These are phyloP conservation scores for Verruconis gallopava DNA, from an alignment of 2,329 filamentous ascomycete genomes.

Conservation along the genomic window DNA sequence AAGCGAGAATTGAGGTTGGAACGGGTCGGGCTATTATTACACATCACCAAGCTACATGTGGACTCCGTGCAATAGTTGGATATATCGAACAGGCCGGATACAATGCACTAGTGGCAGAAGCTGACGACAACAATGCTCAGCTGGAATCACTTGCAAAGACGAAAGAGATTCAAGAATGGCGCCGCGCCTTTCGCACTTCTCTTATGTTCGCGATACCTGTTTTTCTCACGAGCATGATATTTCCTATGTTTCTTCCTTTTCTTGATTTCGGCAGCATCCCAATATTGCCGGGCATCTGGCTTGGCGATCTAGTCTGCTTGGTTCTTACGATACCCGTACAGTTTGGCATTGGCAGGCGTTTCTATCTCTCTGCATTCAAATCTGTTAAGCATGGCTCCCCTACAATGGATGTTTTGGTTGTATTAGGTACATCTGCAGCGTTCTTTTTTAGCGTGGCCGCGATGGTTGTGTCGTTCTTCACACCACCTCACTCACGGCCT, in stretches of 20 bases:
- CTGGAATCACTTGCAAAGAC: conserved; percentile 93
- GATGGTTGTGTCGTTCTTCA: conserved; percentile 69
- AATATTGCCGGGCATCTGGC: conserved; percentile 61
- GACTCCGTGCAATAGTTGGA: conserved; percentile 72
- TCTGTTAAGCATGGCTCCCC: conserved; percentile 81
- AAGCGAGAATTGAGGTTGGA: conserved; percentile 60
- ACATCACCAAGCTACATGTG: conserved; percentile 58
- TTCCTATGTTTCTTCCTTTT: conserved; percentile 69
- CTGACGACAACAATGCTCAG: conserved; percentile 92
- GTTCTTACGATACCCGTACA: conserved; percentile 82
- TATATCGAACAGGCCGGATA: conserved; percentile 68
- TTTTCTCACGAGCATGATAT: conserved; percentile 81
- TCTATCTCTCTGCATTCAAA: conserved; percentile 88
- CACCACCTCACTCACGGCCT: conserved; percentile 65
- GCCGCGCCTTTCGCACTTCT: conserved; percentile 64
- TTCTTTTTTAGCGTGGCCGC: conserved; percentile 90
- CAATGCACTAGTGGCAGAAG: conserved; percentile 81
- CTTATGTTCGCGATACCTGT: conserved; percentile 77
- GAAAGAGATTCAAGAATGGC: conserved; percentile 90
- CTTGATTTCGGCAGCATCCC: conserved; percentile 66
- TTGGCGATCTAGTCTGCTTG: conserved; percentile 79
- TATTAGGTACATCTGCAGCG: conserved; percentile 83
- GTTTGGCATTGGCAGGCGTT: conserved; percentile 89
- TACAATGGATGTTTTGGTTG: conserved; percentile 95
- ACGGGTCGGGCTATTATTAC: conserved; percentile 61